Base-by-base conservation (phyloP, 2,329 filamentous ascomycete genomes). In the Diaporthe vexans region DNA sequence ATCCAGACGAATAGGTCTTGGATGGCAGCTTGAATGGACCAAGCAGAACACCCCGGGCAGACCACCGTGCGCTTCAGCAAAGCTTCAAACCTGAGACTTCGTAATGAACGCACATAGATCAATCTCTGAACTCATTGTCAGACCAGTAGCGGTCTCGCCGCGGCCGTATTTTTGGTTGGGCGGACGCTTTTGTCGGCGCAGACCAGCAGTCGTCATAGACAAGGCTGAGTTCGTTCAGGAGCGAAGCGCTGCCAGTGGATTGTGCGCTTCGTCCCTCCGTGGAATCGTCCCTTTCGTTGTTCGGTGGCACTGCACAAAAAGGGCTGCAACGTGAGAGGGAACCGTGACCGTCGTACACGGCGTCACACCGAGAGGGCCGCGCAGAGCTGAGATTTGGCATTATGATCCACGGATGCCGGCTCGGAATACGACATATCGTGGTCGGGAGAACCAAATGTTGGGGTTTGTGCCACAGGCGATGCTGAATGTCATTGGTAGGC, bases 331-430 rank as follows among this genome's bases (percentile, higher is more conserved):
- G 19, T 48, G 37, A 68, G 24, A 67, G 52, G 29, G 26, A 24
- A 56, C 37, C 46, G 56, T 57, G 57, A 29, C 52, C 56, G 68
- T 72, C 35, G 37, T 33, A 58, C 48, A 58, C 29, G 72, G 51
- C 24, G 52, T 43, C 46, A 21, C 57, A 61, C 56, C 35, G 26
- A 46, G 51, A 72, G 61, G 58, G 71, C 33, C 70, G 70, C 58
- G 43, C n/a, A 35, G 48, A 67, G 54, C 40, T 73, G 71, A 59
- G 56, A 71, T 67, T 67, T 73, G 71, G 56, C 56, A 33, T 75
- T 57, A 48, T 75, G 61, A 70, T 75, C 24, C 63, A 75, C 73
- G 73, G 71, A 65, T 75, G 65, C 71, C 71, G 73, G 73, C 52
- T 68, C 73, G 73, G 73, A 67, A 58, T 35, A 51, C 73, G 65